A percentile compares a stretch with the other conserved stretches of the same genome.
These are phyloP conservation scores for Blechomonas ayalai DNA, from an alignment of 208 protist genomes.

Conservation along the genomic window DNA sequence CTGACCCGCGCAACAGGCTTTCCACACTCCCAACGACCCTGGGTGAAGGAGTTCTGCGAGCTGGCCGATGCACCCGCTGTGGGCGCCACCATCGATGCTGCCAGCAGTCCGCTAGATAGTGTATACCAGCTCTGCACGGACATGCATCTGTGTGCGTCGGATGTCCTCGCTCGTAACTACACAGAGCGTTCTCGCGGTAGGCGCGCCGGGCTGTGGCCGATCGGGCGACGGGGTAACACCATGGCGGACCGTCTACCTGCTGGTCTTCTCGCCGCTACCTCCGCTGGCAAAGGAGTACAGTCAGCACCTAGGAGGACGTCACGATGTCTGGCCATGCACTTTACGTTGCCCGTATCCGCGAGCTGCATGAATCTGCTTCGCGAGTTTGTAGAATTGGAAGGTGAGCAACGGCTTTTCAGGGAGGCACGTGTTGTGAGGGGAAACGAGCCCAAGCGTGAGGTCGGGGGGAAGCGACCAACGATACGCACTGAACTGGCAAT, in stretches of 20 bases:
- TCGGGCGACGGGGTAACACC: conserved; percentile 48
- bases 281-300: conserved; percentile 10
- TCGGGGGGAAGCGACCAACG: not conserved
- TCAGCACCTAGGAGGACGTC: conserved; percentile 2
- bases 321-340: conserved; percentile 49
- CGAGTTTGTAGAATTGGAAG: conserved; percentile 33
- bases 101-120: conserved; percentile 4
- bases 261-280: conserved; percentile 28
- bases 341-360: conserved; percentile 43
- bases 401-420: not conserved
- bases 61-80: conserved; percentile 2
- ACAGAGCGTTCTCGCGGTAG: conserved; percentile 26
- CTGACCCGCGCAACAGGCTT: conserved; percentile 15
- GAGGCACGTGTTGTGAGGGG: not conserved
- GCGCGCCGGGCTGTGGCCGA: conserved; percentile 29
- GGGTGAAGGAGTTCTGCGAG: conserved; percentile 55
- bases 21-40: conserved; percentile 26
- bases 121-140: conserved; percentile 19
- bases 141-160: conserved; percentile 8
- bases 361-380: conserved; percentile 41
- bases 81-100: not conserved
- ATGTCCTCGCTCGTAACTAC: conserved; percentile 13
- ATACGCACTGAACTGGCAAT: not conserved
- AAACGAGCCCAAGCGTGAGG: not conserved
- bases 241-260: conserved; percentile 60